These are phyloP conservation scores for Dryadomyces sulphureus DNA, from an alignment of 2,329 filamentous ascomycete species.

Conservation along the genomic window DNA sequence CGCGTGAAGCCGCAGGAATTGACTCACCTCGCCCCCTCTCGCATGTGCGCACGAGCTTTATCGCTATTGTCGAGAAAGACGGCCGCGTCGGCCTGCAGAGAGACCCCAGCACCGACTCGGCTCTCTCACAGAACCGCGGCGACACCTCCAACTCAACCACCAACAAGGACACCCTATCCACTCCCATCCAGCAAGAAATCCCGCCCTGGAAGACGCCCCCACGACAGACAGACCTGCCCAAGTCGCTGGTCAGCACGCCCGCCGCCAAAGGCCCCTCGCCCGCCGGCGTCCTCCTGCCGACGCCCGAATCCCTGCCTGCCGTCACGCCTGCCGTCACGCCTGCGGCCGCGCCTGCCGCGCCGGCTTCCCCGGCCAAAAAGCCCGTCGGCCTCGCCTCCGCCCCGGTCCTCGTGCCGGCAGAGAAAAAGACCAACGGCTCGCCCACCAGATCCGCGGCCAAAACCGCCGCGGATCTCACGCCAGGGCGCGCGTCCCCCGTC, in stretches of 20 bases:
- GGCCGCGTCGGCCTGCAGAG: constrained; percentile 38
- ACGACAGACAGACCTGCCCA: background rate
- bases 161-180: background rate
- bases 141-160: background rate
- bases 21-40: constrained; percentile 52
- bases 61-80: constrained; percentile 57
- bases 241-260: background rate
- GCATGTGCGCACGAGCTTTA: constrained; percentile 61
- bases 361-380: too few species aligned
- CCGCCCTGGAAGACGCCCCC: background rate
- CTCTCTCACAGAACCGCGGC: constrained; percentile 18
- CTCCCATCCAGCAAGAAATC: background rate
- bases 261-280: background rate
- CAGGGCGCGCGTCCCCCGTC: too few species aligned
- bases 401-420: too few species aligned
- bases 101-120: constrained; percentile 28
- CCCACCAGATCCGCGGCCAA: background rate
- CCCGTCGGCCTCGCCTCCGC: too few species aligned
- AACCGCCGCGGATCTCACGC: background rate
- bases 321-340: background rate
- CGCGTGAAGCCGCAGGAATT: background rate
- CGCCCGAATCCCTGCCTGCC: background rate
- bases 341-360: too few species aligned
- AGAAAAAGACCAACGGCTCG: background rate
- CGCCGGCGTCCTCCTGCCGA: background rate